Conservation (phyloP, 805 yeast genomes). For the Candida sakaeoensis region DNA sequence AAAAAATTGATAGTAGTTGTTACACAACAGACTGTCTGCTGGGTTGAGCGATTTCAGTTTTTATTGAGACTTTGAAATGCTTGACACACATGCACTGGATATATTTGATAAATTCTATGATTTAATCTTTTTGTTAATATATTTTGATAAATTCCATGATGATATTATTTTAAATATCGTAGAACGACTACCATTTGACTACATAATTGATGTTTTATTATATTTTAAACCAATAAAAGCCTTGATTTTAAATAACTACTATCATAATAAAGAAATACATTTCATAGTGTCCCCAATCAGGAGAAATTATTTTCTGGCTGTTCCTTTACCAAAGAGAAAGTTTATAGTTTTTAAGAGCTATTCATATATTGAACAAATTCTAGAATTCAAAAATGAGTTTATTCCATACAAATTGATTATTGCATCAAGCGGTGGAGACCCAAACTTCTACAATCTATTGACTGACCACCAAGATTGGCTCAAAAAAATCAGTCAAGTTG, state of each 20-base stretch:
- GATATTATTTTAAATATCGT: conserved; percentile 19
- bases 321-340: conserved; percentile 2
- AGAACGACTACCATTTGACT: conserved; percentile 16
- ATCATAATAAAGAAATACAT: conserved; percentile 26
- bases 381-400: conserved; percentile 25
- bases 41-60: too few species aligned
- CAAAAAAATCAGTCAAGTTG: conserved; percentile 15
- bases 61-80: too few species aligned
- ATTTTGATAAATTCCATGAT: conserved; percentile 19
- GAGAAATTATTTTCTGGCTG: conserved; percentile 11
- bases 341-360: conserved; percentile 20
- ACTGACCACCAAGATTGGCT: conserved; percentile 17
- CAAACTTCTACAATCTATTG: conserved; percentile 23
- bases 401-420: conserved; percentile 22
- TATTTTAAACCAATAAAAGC: conserved; percentile 16
- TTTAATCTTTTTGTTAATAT: conserved; percentile 8
- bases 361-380: conserved; percentile 31
- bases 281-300: conserved; percentile 26
- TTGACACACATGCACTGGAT: too few species aligned
- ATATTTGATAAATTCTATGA: too few species aligned
- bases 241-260: conserved; percentile 23
- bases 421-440: conserved; percentile 28
- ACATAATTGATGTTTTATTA: conserved; percentile 23
- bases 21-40: too few species aligned
- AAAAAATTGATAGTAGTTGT: too few species aligned